Percentiles rank a stretch among this genome's conserved stretches.
phyloP scores from a whole-genome alignment of 768 basidiomycete genomes.

The Lepiota brunneoincarnata region DNA sequence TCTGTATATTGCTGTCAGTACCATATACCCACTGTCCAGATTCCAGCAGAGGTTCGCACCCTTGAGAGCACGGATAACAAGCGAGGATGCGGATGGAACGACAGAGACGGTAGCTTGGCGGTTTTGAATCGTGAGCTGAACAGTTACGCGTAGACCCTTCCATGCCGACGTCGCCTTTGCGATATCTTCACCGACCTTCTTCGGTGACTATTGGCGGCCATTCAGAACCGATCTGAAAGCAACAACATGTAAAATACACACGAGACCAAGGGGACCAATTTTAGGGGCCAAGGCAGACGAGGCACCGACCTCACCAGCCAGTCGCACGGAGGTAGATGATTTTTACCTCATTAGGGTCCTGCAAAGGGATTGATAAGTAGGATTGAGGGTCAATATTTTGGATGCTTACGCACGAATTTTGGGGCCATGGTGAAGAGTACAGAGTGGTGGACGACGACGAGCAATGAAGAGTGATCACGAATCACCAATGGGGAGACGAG shows the following conservation, averaged over 20 bases:
- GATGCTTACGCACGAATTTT: conserved; percentile 17
- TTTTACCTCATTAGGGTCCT: conserved; percentile 98
- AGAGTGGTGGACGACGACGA: conserved; percentile 17
- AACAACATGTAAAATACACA: conserved; percentile 38
- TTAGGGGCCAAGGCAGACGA: conserved; percentile 98
- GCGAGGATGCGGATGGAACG: conserved; percentile 94
- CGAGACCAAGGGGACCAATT: conserved; percentile 99
- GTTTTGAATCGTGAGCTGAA: conserved; percentile 99
- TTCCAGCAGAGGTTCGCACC: conserved; percentile 48
- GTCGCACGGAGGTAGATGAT: conserved; percentile 98
- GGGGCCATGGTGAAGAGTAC: conserved; percentile 22
- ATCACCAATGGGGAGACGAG: conserved; percentile 10
- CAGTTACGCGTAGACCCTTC: conserved; percentile 99
- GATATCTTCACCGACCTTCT: conserved; percentile 99
- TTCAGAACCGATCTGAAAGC: conserved; percentile 6
- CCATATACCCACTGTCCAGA: background rate
- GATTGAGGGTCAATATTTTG: background rate
- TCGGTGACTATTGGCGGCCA: conserved; percentile 73
- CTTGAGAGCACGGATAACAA: conserved; percentile 98
- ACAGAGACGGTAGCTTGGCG: conserved; percentile 97
- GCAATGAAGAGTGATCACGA: conserved; percentile 3
- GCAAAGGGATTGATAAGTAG: conserved; percentile 13
- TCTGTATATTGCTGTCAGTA: conserved; percentile 45
- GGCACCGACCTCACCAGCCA: conserved; percentile 98
- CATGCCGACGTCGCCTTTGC: conserved; percentile 97